Evolutionary conservation across 352 stramenopile species (phyloP).

Genomic region (Plasmopara halstedii): DNA sequence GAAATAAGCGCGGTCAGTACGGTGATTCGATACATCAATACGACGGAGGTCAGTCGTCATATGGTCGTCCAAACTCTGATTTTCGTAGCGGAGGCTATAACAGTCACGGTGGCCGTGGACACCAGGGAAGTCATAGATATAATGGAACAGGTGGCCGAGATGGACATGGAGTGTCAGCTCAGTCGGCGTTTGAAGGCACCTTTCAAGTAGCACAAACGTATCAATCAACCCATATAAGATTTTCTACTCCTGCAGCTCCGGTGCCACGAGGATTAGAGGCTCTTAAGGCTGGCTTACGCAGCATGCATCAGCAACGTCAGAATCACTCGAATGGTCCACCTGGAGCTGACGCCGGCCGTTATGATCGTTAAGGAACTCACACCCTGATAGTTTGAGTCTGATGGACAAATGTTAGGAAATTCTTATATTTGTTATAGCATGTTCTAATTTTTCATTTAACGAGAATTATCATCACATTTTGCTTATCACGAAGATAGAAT

Average conservation of each 20-base stretch:
- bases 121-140: slow-evolving; percentile 23
- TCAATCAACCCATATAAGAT: slow-evolving; percentile 30
- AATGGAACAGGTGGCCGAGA: slow-evolving; percentile 24
- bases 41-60: slow-evolving; percentile 18
- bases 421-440: no score
- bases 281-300: slow-evolving; percentile 72
- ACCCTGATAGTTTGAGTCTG: no score
- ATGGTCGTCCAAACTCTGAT: slow-evolving; percentile 27
- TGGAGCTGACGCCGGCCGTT: slow-evolving; percentile 26
- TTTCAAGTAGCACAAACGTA: slow-evolving; percentile 45
- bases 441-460: no score
- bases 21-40: slow-evolving; percentile 21
- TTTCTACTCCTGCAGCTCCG: slow-evolving; percentile 12
- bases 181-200: slow-evolving; percentile 54
- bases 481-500: not conserved
- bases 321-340: slow-evolving; percentile 16
- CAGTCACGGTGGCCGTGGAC: slow-evolving; percentile 16
- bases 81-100: slow-evolving; percentile 25
- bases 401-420: no score
- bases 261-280: slow-evolving; percentile 54
- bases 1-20: slow-evolving; percentile 68
- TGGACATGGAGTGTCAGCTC: slow-evolving; percentile 39
- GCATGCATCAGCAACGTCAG: slow-evolving; percentile 75
- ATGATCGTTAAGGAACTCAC: slow-evolving; percentile 52
- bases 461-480: no score